Base-by-base conservation (phyloP, 768 basidiomycete species). In the Podaxis carcinomalis region DNA sequence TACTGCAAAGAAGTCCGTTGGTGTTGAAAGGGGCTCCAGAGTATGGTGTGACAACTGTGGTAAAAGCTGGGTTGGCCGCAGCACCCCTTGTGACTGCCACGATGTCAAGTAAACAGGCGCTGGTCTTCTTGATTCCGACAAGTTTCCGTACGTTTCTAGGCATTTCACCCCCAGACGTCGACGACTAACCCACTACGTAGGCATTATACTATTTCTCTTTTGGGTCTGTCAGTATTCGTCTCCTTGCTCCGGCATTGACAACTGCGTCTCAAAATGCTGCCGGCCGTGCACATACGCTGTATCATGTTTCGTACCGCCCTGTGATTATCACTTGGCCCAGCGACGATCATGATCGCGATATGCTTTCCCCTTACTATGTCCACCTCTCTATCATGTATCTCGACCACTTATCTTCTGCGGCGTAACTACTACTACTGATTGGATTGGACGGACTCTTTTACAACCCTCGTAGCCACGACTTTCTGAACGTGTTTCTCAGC, bases 31-130 rank as follows among this genome's bases (percentile, higher is more conserved):
- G 60, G 87, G 83, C 16, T 71, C 75, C 27, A 81, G 90, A 35
- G 70, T 74, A 11, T 90, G 91, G 88, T 93, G 91, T 62, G 86
- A 91, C 50, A 72, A 73, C 44, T 92, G 90, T 67, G 90, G 90
- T 62, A 88, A 86, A 66, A 82, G 89, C 42, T 84, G 78, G 75
- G 71, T 87, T 63, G 87, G 86, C 58, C 72, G 78, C 42, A 75
- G 74, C 64, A 68, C 72, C 53, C 75, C 80, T 27, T 92, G 87
- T 72, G 78, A 79, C 60, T 92, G 89, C 72, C 74, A 77, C 65
- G 83, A 88, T 61, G 75, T 87, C 74, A 88, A 88, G 77, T 89
- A 81, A 75, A 64, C 50, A 1, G 28, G 51, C 39, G 51, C 32
- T 28, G 35, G 19, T 37, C 32, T 36, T 35, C 53, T 36, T 46